Evolutionary conservation across 2,329 filamentous ascomycete species (phyloP).

Genomic region (Cladosporium austrohemisphaericum): DNA sequence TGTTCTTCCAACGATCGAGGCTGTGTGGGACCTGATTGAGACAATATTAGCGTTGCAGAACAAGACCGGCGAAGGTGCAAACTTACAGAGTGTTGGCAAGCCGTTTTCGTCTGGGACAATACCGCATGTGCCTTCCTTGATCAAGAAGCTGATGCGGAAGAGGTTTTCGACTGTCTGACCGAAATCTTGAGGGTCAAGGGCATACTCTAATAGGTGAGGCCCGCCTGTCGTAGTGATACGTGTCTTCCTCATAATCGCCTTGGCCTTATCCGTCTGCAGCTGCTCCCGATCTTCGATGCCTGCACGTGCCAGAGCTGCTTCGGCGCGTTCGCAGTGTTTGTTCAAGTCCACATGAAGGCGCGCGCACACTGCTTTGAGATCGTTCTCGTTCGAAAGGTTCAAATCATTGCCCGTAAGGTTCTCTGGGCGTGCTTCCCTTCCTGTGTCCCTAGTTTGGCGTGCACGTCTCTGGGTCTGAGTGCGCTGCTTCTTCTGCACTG

Average conservation of each 20-base stretch:
- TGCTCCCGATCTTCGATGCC: constrained; percentile 28
- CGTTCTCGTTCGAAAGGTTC: constrained; percentile 70
- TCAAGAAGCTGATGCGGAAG: constrained; percentile 93
- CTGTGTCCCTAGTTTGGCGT: constrained; percentile 63
- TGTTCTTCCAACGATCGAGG: constrained; percentile 50
- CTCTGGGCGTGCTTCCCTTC: constrained; percentile 69
- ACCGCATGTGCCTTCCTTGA: constrained; percentile 75
- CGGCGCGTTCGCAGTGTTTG: constrained; percentile 35
- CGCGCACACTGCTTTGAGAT: constrained; percentile 73
- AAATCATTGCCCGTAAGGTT: constrained; percentile 73
- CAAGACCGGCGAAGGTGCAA: not conserved
- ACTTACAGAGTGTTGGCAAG: constrained; percentile 76
- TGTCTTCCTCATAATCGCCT: constrained; percentile 54
- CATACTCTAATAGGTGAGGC: constrained; percentile 78
- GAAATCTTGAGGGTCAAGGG: constrained; percentile 85
- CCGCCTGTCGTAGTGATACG: constrained; percentile 66
- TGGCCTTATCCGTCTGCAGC: constrained; percentile 37
- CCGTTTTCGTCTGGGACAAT: constrained; percentile 70
- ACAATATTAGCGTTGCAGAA: constrained; percentile 6
- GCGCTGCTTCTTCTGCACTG: constrained; percentile 78
- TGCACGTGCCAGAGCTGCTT: constrained; percentile 21
- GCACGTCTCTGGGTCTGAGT: constrained; percentile 67
- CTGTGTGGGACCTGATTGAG: constrained; percentile 39
- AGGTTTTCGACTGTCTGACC: constrained; percentile 94
- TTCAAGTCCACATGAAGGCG: constrained; percentile 64